Conservation (phyloP, 2,329 filamentous ascomycete genomes). For the Thermothelomyces thermophilus region DNA sequence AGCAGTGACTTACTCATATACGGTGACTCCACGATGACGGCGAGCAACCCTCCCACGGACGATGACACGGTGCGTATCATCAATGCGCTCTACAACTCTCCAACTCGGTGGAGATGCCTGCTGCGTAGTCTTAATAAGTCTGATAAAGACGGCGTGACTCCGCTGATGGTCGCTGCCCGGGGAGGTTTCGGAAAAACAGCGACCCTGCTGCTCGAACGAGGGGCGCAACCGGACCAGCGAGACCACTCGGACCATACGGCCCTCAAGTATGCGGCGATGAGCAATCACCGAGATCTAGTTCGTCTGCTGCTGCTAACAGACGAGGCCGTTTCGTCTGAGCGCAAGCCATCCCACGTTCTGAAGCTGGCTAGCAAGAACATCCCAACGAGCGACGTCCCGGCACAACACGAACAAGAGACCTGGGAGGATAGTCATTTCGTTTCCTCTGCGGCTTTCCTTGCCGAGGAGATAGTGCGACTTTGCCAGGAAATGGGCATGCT, state of each 20-base stretch:
- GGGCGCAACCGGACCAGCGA: constrained; percentile 8
- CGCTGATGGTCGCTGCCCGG: constrained; percentile 19
- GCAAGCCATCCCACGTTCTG: constrained; percentile 11
- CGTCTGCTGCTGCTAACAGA: constrained; percentile 14
- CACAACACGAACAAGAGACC: background rate
- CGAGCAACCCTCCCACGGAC: constrained; percentile 1
- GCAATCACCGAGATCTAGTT: constrained; percentile 3
- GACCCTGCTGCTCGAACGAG: constrained; percentile 7
- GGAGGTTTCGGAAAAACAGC: constrained; percentile 10
- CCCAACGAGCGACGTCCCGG: background rate
- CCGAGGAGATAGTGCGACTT: constrained; percentile 13
- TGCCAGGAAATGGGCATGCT: constrained; percentile 12
- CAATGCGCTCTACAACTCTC: constrained; percentile 10
- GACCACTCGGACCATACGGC: constrained; percentile 14
- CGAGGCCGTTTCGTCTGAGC: background rate
- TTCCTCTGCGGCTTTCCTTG: constrained; percentile 1
- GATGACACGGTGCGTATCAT: constrained; percentile 5
- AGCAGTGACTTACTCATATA: constrained; percentile 2
- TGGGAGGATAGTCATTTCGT: background rate
- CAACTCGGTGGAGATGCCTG: background rate
- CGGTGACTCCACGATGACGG: background rate
- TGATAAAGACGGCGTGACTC: constrained; percentile 15
- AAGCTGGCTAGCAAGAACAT: constrained; percentile 14
- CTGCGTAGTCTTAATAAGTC: background rate
- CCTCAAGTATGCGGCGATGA: constrained; percentile 13